Evolutionary conservation across 371 early-diverging fungal genomes (phyloP).

Genomic region (Choanephora cucurbitarum): DNA sequence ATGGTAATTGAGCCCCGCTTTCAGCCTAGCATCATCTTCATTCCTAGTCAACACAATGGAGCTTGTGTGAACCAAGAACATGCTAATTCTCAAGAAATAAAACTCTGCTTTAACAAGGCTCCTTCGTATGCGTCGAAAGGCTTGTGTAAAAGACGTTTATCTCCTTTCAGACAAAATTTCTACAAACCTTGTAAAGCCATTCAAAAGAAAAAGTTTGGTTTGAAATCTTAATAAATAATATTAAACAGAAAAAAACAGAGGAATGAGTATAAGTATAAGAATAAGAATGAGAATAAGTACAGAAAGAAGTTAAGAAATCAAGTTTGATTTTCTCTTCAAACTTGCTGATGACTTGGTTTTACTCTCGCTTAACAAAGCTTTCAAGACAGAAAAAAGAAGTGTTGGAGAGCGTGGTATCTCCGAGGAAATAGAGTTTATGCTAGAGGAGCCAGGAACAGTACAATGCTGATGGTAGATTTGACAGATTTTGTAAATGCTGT

Average conservation of each 20-base stretch:
- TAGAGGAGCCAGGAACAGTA: not conserved
- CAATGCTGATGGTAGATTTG: not conserved
- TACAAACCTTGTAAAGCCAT: too few species aligned
- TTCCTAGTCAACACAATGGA: too few species aligned
- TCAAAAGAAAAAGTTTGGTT: not conserved
- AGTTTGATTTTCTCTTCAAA: not conserved
- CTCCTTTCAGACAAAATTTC: too few species aligned
- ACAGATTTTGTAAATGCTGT: too few species aligned
- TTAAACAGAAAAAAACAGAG: not conserved
- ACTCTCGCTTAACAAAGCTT: not conserved
- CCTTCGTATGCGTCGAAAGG: too few species aligned
- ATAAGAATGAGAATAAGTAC: constrained; percentile 6
- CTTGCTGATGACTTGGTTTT: not conserved
- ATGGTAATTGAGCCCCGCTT: too few species aligned
- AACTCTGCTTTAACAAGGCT: too few species aligned
- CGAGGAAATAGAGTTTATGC: not conserved
- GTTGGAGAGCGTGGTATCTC: not conserved
- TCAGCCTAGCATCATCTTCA: too few species aligned
- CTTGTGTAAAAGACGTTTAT: too few species aligned
- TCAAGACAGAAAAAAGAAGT: not conserved
- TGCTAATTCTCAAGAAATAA: too few species aligned
- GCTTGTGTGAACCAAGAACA: too few species aligned
- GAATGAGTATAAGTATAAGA: constrained; percentile 7
- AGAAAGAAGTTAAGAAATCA: constrained; percentile 2
- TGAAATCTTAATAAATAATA: not conserved